Base-by-base conservation (phyloP, 176 grass and related monocot species). In the Pontederia crassipes region DNA sequence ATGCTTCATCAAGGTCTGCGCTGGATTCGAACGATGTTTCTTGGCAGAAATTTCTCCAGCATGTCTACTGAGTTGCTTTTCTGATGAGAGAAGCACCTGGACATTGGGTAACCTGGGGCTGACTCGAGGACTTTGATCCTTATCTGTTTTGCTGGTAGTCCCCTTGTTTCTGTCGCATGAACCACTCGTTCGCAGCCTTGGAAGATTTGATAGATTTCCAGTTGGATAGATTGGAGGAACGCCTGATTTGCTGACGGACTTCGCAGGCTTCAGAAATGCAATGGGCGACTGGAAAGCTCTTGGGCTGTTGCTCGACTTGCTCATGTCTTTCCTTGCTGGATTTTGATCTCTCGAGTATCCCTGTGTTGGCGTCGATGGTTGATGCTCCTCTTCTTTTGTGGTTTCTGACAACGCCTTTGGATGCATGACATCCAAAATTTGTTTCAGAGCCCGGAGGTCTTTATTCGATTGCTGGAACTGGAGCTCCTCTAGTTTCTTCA, bases 261-360 rank as follows among this genome's bases (percentile, higher is more conserved):
- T 89, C 77, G 77, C 76, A 24, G 84, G 82, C 60, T 86, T 86
- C 79, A 98, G 89, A 47, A 92, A 64, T 49, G 92, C 84, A 59
- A 98, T 81, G 45, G 87, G 84, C 72, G 93, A 75, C 10, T 86
- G 76, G 61, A 81, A 76, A 71, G 51, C 70, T 74, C 71, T 80
- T 49, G 70, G 72, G 60, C 57, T 75, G 28, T 46, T 55, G 45
- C n/a, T 54, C 72, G 60, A 40, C 32, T 40, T 40, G 32, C 32
- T 40, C 32, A 40, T 4, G 2, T 40, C 4, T 40, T 28, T 35
- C 70, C 48, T 49, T 84, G 4, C 8, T 8, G 50, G 46, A 60
- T 17, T 69, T 14, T 32, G 52, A 1, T 55, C 8, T 17, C 12
- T 10, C 12, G 7, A 55, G 18, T 32, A 2, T 55, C 17, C 28